These are phyloP conservation scores for Pseudevernia furfuracea DNA, from an alignment of 495 filamentous ascomycete species.

Conservation along the genomic window DNA sequence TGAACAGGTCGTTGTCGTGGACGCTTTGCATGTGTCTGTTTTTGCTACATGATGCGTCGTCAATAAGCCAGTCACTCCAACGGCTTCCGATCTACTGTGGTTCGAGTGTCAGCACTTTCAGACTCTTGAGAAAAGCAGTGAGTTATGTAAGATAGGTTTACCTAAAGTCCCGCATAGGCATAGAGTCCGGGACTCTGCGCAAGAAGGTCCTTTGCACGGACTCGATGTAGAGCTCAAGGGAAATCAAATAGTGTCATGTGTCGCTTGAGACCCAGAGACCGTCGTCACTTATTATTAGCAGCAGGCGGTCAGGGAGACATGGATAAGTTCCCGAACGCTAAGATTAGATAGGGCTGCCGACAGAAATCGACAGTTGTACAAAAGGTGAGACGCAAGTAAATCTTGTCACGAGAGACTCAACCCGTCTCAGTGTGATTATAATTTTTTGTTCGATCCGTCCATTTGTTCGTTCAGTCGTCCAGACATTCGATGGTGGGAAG, in stretches of 20 bases:
- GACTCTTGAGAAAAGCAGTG: background rate
- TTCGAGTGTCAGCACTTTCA: background rate
- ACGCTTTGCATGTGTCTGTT: background rate
- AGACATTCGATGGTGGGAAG: slow-evolving; percentile 8
- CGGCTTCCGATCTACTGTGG: background rate
- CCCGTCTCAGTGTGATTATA: background rate
- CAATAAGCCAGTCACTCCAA: slow-evolving; percentile 1
- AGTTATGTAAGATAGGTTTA: background rate
- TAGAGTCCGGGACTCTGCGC: background rate
- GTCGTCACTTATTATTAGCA: background rate
- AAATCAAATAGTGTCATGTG: background rate
- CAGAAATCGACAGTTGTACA: no score
- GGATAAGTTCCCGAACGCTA: slow-evolving; percentile 4
- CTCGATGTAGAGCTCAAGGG: background rate
- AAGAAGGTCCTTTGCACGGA: background rate
- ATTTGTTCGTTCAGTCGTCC: background rate
- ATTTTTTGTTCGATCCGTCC: background rate
- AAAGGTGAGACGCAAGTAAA: no score
- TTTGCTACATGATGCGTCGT: slow-evolving; percentile 6
- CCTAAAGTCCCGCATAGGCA: background rate
- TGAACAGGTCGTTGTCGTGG: background rate
- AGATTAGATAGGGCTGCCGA: slow-evolving; percentile 14
- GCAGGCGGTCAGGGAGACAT: background rate
- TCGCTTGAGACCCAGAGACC: background rate
- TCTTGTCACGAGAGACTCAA: background rate